Evolutionary conservation across 441 rosid species (phyloP), one percentile per base, ranked within the genome.

Genomic region (Theobroma grandiflorum): DNA sequence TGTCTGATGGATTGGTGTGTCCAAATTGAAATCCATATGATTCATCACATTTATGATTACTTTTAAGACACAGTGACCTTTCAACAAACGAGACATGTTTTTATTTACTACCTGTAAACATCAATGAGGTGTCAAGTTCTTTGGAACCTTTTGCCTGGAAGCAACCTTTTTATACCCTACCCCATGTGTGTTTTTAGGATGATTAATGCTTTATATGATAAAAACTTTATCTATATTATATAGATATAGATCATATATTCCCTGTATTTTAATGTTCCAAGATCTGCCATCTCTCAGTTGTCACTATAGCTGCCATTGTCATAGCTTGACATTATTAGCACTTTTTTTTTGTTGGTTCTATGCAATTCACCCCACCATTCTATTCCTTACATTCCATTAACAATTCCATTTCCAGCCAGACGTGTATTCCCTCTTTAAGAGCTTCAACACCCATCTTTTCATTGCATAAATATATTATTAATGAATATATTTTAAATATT

Each of bases 61-160:
- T 84, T 84, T 84, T 82, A 67, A 77, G 76, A n/a, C 47, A 53
- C 66, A 82, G 63, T 22, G 87, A 81, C 86, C n/a, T 81, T 33
- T 78, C 83, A 83, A 63, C 89, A 45, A 78, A 79, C 82, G 37
- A 18, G 4, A 12, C 2, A 20, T 82, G 85, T 86, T 83, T 58
- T 72, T 37, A 52, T 80, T 73, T 16, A 50, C 53, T 37, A n/a
- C 38, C 58, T 77, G 82, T 78, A 66, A 66, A 72, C 55, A 14
- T 76, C 79, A 53, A 8, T 81, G 83, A 58, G 43, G 80, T 80
- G 83, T 84, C 81, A 26, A 26, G 18, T 59, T 59, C 1, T 74
- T 40, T 78, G 55, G 49, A 64, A 37, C 45, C 47, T 76, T 76
- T 52, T 33, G 70, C 72, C 77, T 35, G 45, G 38, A 71, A 47